Conservation (phyloP, 768 basidiomycete species). For the Wakefieldia striispora region DNA sequence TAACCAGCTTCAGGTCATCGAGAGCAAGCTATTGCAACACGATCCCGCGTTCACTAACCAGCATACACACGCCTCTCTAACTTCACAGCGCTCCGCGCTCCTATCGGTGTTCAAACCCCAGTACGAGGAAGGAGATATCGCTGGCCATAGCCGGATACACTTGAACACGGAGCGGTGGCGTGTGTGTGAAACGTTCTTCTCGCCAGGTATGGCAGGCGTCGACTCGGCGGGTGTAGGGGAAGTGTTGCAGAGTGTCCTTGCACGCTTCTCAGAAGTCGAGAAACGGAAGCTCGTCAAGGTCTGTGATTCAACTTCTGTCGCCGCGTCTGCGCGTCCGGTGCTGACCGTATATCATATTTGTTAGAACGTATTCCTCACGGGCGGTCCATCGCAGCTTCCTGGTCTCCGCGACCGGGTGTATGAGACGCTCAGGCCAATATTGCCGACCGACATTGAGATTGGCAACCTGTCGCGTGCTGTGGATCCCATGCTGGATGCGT, state of each 20-base stretch:
- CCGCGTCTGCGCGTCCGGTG: background rate
- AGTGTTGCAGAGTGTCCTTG: constrained; percentile 80
- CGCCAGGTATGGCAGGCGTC: constrained; percentile 90
- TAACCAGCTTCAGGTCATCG: constrained; percentile 65
- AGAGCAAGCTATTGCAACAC: constrained; percentile 74
- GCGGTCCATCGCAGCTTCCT: constrained; percentile 72
- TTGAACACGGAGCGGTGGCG: constrained; percentile 88
- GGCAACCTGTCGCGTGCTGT: constrained; percentile 52
- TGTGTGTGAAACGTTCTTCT: constrained; percentile 90
- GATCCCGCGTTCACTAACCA: constrained; percentile 83
- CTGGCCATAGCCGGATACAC: constrained; percentile 75
- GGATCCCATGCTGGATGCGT: constrained; percentile 76
- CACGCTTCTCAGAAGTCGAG: constrained; percentile 64
- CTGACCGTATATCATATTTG: background rate
- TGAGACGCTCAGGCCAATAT: constrained; percentile 74
- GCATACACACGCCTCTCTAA: constrained; percentile 78
- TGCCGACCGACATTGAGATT: constrained; percentile 80
- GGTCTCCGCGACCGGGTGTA: constrained; percentile 67
- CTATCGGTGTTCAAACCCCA: constrained; percentile 81
- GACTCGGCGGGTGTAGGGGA: constrained; percentile 96
- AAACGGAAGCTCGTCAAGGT: constrained; percentile 78
- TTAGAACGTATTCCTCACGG: constrained; percentile 90
- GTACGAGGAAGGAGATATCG: constrained; percentile 73
- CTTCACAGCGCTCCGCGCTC: constrained; percentile 78
- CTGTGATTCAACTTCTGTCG: constrained; percentile 8